phyloP scores from a whole-genome alignment of 2,329 filamentous ascomycete genomes.

The Cladosporium velox region DNA sequence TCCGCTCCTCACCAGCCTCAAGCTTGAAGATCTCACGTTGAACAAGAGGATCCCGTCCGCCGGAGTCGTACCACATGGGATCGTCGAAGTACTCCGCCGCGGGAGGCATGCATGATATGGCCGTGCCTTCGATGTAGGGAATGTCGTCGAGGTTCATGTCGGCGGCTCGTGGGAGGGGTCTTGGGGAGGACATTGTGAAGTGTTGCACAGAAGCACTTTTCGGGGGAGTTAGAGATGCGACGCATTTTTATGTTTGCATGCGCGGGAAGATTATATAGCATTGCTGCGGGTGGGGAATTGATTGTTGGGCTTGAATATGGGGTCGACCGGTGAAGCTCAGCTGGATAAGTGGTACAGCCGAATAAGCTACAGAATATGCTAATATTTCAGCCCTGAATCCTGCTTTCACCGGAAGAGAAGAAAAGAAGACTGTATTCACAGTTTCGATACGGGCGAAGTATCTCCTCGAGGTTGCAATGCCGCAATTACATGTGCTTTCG shows the following conservation, averaged over 20 bases:
- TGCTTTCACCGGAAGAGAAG: not conserved
- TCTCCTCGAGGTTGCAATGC: no score
- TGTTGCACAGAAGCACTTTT: no score
- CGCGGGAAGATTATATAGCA: not conserved
- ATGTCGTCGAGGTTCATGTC: not conserved
- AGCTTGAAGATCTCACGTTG: slow-evolving; percentile 10
- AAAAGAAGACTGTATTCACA: not conserved
- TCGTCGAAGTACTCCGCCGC: not conserved
- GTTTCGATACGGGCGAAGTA: no score
- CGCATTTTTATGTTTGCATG: not conserved
- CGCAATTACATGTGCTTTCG: not conserved
- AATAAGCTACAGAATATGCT: not conserved
- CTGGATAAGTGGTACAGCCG: not conserved
- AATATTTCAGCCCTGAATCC: not conserved
- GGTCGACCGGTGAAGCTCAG: not conserved
- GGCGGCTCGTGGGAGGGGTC: not conserved
- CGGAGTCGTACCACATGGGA: not conserved
- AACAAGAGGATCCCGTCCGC: not conserved
- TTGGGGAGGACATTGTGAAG: not conserved
- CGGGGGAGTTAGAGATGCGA: not conserved
- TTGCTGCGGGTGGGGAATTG: not conserved
- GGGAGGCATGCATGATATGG: not conserved
- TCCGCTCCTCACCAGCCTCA: slow-evolving; percentile 4
- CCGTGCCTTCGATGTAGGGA: not conserved
- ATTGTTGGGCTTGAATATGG: not conserved